These are phyloP conservation scores for Trichosporon coremiiforme DNA, from an alignment of 1,284 basidiomycete genomes.

Conservation along the genomic window DNA sequence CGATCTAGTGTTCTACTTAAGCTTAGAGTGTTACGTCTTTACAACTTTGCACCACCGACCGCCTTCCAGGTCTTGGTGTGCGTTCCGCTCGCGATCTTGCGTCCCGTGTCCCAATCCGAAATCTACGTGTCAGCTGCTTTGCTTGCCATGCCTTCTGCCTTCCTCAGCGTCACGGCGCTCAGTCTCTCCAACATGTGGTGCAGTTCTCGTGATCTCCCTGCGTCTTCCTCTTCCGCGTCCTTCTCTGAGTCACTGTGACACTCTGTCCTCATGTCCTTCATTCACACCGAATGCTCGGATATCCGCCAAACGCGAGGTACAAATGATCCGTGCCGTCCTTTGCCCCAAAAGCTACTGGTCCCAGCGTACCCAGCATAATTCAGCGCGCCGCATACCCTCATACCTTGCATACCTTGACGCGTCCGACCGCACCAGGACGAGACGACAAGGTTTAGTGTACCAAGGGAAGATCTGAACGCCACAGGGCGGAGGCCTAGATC, in stretches of 20 bases:
- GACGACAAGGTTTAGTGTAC: neutral
- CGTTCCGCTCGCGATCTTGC: constrained; percentile 34
- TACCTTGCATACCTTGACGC: no score
- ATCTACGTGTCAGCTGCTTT: constrained; percentile 20
- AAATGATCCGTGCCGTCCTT: neutral
- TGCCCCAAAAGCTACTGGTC: neutral
- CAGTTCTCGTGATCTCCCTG: neutral
- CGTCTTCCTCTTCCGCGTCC: no score
- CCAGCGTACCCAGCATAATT: neutral
- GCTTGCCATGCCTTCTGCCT: neutral
- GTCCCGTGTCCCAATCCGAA: constrained; percentile 34
- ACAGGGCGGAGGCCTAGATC: neutral
- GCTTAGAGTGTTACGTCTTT: neutral
- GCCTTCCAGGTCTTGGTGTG: constrained; percentile 41
- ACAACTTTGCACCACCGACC: neutral
- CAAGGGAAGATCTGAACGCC: neutral
- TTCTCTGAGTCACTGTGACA: no score
- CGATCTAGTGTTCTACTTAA: constrained; percentile 6
- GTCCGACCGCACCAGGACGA: no score
- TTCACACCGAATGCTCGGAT: no score
- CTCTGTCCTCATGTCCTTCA: no score
- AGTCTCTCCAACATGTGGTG: neutral
- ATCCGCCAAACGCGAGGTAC: no score
- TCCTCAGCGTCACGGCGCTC: no score
- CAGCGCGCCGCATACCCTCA: neutral